Percentiles rank a stretch among this genome's conserved stretches.
phyloP scores from a whole-genome alignment of 2,329 filamentous ascomycete genomes.

The Chaetomium strumarium region DNA sequence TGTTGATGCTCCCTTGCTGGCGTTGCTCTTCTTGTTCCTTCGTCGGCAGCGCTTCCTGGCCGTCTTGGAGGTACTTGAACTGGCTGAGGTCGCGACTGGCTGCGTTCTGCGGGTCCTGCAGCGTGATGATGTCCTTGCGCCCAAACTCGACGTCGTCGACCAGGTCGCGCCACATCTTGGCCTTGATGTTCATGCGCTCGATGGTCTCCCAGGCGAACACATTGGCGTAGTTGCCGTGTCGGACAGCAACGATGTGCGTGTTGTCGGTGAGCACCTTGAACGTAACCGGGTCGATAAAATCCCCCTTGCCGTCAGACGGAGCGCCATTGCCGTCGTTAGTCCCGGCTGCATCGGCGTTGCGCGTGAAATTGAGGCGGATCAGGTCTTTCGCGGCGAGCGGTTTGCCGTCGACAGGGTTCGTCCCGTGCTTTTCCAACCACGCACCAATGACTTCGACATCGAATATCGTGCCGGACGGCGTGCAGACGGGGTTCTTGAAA shows the following conservation, averaged over 20 bases:
- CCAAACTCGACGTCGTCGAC: constrained; percentile 82
- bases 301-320: constrained; percentile 53
- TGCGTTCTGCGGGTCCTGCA: constrained; percentile 92
- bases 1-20: constrained; percentile 66
- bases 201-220: constrained; percentile 96
- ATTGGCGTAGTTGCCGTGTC: constrained; percentile 76
- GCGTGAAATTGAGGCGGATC: constrained; percentile 84
- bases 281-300: constrained; percentile 92
- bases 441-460: constrained; percentile 90
- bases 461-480: constrained; percentile 78
- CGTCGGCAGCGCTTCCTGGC: constrained; percentile 60
- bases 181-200: constrained; percentile 90
- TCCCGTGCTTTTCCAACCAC: constrained; percentile 90
- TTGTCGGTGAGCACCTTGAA: constrained; percentile 98
- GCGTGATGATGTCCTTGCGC: constrained; percentile 86
- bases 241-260: constrained; percentile 88
- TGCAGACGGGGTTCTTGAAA: constrained; percentile 92
- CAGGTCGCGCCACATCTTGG: constrained; percentile 91
- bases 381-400: constrained; percentile 75
- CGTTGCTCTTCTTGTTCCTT: constrained; percentile 65
- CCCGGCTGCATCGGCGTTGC: constrained; percentile 68
- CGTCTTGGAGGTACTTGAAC: constrained; percentile 86
- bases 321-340: constrained; percentile 41
- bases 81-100: constrained; percentile 74
- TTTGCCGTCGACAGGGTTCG: constrained; percentile 81